These are phyloP conservation scores for Leccinellum albellum DNA, from an alignment of 768 basidiomycete species.

Conservation along the genomic window DNA sequence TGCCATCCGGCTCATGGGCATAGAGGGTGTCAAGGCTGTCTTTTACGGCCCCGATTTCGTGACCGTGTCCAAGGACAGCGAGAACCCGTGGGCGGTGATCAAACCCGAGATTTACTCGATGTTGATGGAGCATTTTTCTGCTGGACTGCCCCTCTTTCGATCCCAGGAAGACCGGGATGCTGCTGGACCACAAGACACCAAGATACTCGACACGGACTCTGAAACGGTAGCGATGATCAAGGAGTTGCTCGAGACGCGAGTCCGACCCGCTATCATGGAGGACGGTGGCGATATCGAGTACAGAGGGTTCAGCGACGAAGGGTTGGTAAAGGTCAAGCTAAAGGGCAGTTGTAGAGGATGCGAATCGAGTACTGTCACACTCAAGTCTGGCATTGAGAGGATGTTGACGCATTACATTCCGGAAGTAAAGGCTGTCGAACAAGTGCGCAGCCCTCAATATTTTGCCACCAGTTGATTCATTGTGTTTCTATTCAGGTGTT, in stretches of 20 bases:
- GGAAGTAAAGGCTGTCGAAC: slow-evolving; percentile 87
- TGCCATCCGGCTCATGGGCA: slow-evolving; percentile 91
- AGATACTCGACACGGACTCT: slow-evolving; percentile 89
- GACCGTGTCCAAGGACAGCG: slow-evolving; percentile 87
- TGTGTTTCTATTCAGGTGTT: slow-evolving; percentile 53
- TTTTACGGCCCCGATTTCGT: slow-evolving; percentile 99
- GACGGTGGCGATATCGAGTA: slow-evolving; percentile 99
- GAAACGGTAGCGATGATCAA: slow-evolving; percentile 99
- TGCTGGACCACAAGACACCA: slow-evolving; percentile 90
- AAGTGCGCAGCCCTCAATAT: slow-evolving; percentile 44
- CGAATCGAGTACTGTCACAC: slow-evolving; percentile 87
- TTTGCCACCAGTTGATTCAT: slow-evolving; percentile 6
- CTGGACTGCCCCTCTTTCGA: slow-evolving; percentile 83
- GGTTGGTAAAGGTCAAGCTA: slow-evolving; percentile 81
- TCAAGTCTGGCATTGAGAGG: slow-evolving; percentile 95
- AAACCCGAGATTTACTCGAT: slow-evolving; percentile 97
- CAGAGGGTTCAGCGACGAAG: slow-evolving; percentile 81
- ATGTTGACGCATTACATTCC: slow-evolving; percentile 99
- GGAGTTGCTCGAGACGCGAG: slow-evolving; percentile 90
- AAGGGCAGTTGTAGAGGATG: slow-evolving; percentile 98
- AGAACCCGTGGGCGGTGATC: slow-evolving; percentile 81
- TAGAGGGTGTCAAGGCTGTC: slow-evolving; percentile 83
- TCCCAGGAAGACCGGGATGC: slow-evolving; percentile 74
- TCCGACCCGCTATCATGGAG: slow-evolving; percentile 96
- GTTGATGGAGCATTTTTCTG: slow-evolving; percentile 96